Evolutionary conservation across 345 rosid species (phyloP).

Genomic region (Gossypium sturtianum): DNA sequence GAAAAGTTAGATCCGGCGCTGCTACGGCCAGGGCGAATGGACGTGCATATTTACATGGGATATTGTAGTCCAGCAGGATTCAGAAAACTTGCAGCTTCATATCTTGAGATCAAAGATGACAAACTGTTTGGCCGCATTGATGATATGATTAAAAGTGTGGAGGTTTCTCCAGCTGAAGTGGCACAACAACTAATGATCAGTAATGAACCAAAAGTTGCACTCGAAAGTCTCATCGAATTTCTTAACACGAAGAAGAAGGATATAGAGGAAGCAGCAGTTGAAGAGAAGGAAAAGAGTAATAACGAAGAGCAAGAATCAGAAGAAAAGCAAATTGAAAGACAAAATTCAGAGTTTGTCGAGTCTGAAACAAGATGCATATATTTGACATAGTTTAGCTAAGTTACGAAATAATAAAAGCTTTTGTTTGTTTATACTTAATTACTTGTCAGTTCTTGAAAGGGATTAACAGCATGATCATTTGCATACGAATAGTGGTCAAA

Average conservation of each 20-base stretch:
- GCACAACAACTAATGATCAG: constrained; percentile 36
- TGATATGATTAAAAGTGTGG: neutral
- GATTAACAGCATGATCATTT: no score
- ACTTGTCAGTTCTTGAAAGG: no score
- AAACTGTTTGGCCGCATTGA: neutral
- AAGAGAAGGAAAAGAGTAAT: neutral
- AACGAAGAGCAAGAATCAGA: neutral
- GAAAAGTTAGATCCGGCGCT: constrained; percentile 12
- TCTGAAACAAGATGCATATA: constrained; percentile 7
- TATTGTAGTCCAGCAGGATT: constrained; percentile 10
- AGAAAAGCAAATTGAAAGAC: neutral
- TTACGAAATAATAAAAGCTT: no score
- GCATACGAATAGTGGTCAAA: no score
- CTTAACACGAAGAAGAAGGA: constrained; percentile 20
- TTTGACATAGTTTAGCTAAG: neutral
- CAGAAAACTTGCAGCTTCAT: neutral
- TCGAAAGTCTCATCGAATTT: constrained; percentile 24
- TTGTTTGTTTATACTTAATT: no score
- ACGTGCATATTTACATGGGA: constrained; percentile 17
- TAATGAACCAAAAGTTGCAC: constrained; percentile 18
- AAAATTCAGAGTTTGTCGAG: neutral
- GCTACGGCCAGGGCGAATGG: constrained; percentile 19
- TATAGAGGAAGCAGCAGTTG: neutral
- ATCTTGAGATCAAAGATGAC: constrained; percentile 6
- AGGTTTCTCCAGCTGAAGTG: constrained; percentile 13